A percentile compares a stretch with the other conserved stretches of the same genome.
phyloP scores from a whole-genome alignment of 2,329 filamentous ascomycete species.

The Alternaria angustiovoidea region DNA sequence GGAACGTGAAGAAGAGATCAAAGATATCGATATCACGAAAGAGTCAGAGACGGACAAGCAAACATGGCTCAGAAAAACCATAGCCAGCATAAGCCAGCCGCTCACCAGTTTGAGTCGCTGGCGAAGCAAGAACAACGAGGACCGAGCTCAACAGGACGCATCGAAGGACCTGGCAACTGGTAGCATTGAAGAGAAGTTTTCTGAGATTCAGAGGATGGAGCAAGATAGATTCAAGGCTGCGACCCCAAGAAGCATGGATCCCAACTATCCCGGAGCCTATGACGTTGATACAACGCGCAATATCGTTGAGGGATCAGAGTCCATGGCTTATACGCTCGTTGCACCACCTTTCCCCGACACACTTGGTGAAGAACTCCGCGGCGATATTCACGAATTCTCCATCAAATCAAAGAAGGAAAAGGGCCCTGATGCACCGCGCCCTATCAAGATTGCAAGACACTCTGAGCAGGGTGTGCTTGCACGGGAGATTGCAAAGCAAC shows the following conservation, averaged over 20 bases:
- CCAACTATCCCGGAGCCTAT: slow-evolving; percentile 20
- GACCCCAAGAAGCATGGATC: slow-evolving; percentile 21
- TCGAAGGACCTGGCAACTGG: slow-evolving; percentile 5
- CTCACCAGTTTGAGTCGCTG: slow-evolving; percentile 28
- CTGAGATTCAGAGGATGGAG: slow-evolving; percentile 25
- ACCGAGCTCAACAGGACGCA: slow-evolving; percentile 5
- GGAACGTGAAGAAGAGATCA: slow-evolving; percentile 29
- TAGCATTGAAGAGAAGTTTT: slow-evolving; percentile 4
- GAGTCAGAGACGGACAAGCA: slow-evolving; percentile 19
- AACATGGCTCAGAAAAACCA: slow-evolving; percentile 22
- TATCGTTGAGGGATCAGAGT: slow-evolving; percentile 68
- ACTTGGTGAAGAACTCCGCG: slow-evolving; percentile 83
- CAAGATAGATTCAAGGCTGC: slow-evolving; percentile 15
- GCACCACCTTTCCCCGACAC: slow-evolving; percentile 77
- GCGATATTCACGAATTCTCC: slow-evolving; percentile 69
- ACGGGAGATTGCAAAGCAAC: slow-evolving; percentile 41
- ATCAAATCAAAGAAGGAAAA: slow-evolving; percentile 66
- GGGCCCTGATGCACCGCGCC: slow-evolving; percentile 41
- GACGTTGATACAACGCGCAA: slow-evolving; percentile 77
- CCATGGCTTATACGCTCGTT: slow-evolving; percentile 76
- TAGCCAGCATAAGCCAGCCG: slow-evolving; percentile 28
- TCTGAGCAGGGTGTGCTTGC: slow-evolving; percentile 12
- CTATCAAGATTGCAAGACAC: slow-evolving; percentile 13
- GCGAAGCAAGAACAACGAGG: slow-evolving; percentile 19
- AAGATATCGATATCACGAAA: slow-evolving; percentile 10